These are phyloP conservation scores for Pseudophaeomoniella oleicola DNA, from an alignment of 2,329 filamentous ascomycete species.

Conservation along the genomic window DNA sequence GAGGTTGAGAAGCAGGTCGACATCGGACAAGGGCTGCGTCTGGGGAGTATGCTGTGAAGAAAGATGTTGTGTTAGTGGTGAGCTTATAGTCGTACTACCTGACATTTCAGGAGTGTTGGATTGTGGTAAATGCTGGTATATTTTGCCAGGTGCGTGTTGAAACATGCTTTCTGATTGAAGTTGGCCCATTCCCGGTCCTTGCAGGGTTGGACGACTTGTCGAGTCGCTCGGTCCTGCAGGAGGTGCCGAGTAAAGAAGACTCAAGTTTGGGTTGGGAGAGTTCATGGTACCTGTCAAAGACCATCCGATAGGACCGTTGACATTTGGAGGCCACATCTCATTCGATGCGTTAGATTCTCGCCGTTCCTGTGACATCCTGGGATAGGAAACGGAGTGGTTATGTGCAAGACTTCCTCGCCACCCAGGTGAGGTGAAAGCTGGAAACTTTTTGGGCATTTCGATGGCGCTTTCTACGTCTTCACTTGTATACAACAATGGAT, in stretches of 20 bases:
- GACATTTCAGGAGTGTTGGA: conserved; percentile 14
- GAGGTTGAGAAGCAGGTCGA: conserved; percentile 34
- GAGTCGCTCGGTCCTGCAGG: conserved; percentile 15
- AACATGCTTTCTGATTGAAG: conserved; percentile 22
- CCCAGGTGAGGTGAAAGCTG: conserved; percentile 34
- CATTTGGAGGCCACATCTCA: conserved; percentile 33
- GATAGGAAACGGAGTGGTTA: conserved; percentile 16
- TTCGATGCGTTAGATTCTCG: conserved; percentile 35
- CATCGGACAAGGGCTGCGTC: conserved; percentile 13
- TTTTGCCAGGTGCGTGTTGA: conserved; percentile 19
- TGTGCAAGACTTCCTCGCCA: conserved; percentile 27
- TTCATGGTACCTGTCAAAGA: conserved; percentile 79
- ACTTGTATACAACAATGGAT: conserved; percentile 48
- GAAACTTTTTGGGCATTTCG: conserved; percentile 36
- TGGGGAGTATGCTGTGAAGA: conserved; percentile 11
- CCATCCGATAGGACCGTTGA: conserved; percentile 57
- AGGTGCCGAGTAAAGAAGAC: conserved; percentile 59
- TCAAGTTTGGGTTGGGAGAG: conserved; percentile 69
- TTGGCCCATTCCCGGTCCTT: conserved; percentile 7
- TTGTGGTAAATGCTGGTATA: conserved; percentile 2
- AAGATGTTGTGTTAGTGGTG: conserved; percentile 10
- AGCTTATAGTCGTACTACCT: conserved; percentile 17
- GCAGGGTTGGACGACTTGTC: conserved; percentile 14
- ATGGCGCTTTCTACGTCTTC: conserved; percentile 67
- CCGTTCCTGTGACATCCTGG: conserved; percentile 23